Evolutionary conservation across 208 protist genomes (phyloP).

Genomic region (Angomonas ambiguus): DNA sequence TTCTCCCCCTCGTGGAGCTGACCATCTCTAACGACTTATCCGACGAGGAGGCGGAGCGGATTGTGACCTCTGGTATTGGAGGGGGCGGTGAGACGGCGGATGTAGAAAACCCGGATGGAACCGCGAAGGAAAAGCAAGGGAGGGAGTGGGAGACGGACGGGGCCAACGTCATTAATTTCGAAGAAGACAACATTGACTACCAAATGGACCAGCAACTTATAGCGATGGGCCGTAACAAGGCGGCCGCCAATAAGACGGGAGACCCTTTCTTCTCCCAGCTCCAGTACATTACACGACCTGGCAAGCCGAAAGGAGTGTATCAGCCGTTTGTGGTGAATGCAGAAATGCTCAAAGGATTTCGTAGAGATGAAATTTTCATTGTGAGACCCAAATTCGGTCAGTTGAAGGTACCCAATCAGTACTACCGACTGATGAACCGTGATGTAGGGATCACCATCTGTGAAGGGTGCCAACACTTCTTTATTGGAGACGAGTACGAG

Average conservation of each 20-base stretch:
- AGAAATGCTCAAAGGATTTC: slow-evolving; percentile 74
- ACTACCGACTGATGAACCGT: slow-evolving; percentile 85
- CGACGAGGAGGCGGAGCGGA: slow-evolving; percentile 85
- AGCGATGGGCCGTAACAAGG: slow-evolving; percentile 65
- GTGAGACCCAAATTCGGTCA: slow-evolving; percentile 61
- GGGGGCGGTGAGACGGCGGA: slow-evolving; percentile 22
- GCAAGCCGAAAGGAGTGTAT: slow-evolving; percentile 62
- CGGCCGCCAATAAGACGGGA: slow-evolving; percentile 53
- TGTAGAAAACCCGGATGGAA: background rate
- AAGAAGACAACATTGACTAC: slow-evolving; percentile 85
- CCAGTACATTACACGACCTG: slow-evolving; percentile 71
- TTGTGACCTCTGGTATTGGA: slow-evolving; percentile 67
- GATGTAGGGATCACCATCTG: slow-evolving; percentile 82
- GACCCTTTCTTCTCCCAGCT: slow-evolving; percentile 90
- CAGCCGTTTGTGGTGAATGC: slow-evolving; percentile 78
- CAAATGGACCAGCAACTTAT: slow-evolving; percentile 79
- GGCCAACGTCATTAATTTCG: slow-evolving; percentile 87
- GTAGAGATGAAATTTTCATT: slow-evolving; percentile 86
- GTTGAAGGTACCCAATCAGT: slow-evolving; percentile 73
- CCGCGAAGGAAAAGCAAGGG: background rate
- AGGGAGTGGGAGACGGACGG: slow-evolving; percentile 65
- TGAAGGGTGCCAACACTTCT: slow-evolving; percentile 93
- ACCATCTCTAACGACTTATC: slow-evolving; percentile 73
- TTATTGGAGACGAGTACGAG: slow-evolving; percentile 89
- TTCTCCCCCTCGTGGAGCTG: slow-evolving; percentile 94